Evolutionary conservation across 2,329 filamentous ascomycete genomes (phyloP).

Genomic region (Madurella mycetomatis): DNA sequence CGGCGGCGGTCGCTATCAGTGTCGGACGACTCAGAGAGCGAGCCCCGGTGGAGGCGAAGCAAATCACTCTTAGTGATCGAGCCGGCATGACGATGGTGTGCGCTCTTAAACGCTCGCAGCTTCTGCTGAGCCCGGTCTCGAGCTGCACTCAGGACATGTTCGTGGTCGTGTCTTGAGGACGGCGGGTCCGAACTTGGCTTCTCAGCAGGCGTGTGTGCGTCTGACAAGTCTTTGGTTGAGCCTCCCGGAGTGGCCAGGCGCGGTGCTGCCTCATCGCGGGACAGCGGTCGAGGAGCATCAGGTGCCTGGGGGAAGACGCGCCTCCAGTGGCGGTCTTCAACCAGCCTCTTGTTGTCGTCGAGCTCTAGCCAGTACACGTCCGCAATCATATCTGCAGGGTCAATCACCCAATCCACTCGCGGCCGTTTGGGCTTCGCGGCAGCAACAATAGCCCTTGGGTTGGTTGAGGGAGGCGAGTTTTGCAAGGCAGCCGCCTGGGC

Average conservation of each 20-base stretch:
- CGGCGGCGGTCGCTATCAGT: slow-evolving; percentile 47
- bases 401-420: slow-evolving; percentile 78
- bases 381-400: slow-evolving; percentile 80
- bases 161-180: slow-evolving; percentile 35
- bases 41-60: slow-evolving; percentile 48
- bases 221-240: slow-evolving; percentile 17
- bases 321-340: slow-evolving; percentile 74
- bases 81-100: slow-evolving; percentile 50
- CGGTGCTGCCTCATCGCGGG: slow-evolving; percentile 21
- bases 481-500: slow-evolving; percentile 44
- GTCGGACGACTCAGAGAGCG: slow-evolving; percentile 58
- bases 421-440: slow-evolving; percentile 63
- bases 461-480: slow-evolving; percentile 38
- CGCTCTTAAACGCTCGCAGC: slow-evolving; percentile 52
- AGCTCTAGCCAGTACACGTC: slow-evolving; percentile 90
- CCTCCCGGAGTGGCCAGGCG: slow-evolving; percentile 17
- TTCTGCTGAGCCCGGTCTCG: slow-evolving; percentile 58
- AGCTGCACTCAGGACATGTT: slow-evolving; percentile 47
- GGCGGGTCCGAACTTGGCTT: slow-evolving; percentile 23
- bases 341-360: slow-evolving; percentile 69
- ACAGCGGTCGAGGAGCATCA: slow-evolving; percentile 28
- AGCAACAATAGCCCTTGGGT: slow-evolving; percentile 38
- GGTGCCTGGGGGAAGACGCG: slow-evolving; percentile 58
- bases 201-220: slow-evolving; percentile 16
- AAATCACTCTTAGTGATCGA: slow-evolving; percentile 51